phyloP scores from a whole-genome alignment of 192 early-diverging fungal genomes.

The Coemansia brasiliensis region DNA sequence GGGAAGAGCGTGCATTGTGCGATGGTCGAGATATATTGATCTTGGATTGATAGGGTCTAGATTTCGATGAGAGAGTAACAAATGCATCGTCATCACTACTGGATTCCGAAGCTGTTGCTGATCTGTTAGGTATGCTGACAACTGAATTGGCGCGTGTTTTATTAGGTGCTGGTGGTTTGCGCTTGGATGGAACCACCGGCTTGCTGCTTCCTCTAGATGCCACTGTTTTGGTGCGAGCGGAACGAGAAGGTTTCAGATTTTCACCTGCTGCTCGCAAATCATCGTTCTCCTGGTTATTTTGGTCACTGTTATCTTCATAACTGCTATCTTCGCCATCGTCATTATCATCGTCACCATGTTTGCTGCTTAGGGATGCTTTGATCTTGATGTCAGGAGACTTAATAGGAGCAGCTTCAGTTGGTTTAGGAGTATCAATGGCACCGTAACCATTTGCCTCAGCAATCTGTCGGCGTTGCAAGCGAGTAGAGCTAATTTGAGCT shows the following conservation, averaged over 20 bases:
- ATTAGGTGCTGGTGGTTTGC: not conserved
- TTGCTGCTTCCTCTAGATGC: not conserved
- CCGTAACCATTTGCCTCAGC: constrained; percentile 27
- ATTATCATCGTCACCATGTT: not conserved
- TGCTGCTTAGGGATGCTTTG: not conserved
- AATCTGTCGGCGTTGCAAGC: constrained; percentile 14
- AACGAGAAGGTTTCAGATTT: not conserved
- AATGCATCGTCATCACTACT: not conserved
- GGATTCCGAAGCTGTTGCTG: not conserved
- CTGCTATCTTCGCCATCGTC: not conserved
- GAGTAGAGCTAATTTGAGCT: constrained; percentile 15
- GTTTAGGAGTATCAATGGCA: not conserved
- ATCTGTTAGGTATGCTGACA: not conserved
- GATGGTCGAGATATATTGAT: constrained; percentile 27
- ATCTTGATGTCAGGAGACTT: not conserved
- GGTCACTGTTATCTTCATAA: not conserved
- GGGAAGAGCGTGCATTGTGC: constrained; percentile 36
- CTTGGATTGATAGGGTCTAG: not conserved
- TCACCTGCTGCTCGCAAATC: constrained; percentile 6
- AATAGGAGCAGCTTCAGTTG: not conserved
- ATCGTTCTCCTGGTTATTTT: not conserved
- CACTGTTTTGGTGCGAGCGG: not conserved
- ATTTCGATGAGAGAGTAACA: not conserved
- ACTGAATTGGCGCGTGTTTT: not conserved
- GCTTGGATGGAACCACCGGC: constrained; percentile 1